Evolutionary conservation across 768 basidiomycete genomes (phyloP).

Genomic region (Pisolithus tinctorius): DNA sequence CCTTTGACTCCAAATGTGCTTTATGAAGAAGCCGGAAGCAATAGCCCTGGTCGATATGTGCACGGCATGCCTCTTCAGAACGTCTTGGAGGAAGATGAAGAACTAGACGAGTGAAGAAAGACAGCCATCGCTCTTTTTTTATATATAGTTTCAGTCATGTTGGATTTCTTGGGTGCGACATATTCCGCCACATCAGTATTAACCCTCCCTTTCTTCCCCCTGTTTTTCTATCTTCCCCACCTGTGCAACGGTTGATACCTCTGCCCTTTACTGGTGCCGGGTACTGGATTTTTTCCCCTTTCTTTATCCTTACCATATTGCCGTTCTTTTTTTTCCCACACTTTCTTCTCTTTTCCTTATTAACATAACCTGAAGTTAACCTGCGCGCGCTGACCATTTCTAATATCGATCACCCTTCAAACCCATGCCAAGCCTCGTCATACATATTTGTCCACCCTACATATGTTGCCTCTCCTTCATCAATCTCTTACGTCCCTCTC

Average conservation of each 20-base stretch:
- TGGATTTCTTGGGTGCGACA: neutral
- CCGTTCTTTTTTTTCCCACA: constrained; percentile 3
- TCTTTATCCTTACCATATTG: constrained; percentile 3
- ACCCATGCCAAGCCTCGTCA: neutral
- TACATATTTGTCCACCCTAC: constrained; percentile 18
- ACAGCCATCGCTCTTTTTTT: neutral
- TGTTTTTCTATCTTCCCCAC: neutral
- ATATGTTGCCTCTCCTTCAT: constrained; percentile 23
- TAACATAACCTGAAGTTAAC: neutral
- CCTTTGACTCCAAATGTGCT: constrained; percentile 26
- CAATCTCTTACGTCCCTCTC: neutral
- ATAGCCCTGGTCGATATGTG: constrained; percentile 65
- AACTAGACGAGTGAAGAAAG: constrained; percentile 31
- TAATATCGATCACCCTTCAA: constrained; percentile 14
- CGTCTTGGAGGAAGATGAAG: constrained; percentile 78
- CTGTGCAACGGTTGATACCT: constrained; percentile 2
- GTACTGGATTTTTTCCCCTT: neutral
- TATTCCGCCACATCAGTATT: neutral
- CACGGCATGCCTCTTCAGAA: constrained; percentile 86
- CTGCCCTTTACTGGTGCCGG: neutral
- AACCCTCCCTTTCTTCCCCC: neutral
- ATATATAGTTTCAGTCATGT: constrained; percentile 11
- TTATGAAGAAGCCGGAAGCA: constrained; percentile 46
- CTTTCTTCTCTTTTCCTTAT: constrained; percentile 5
- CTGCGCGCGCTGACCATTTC: constrained; percentile 8